A percentile compares a stretch with the other conserved stretches of the same genome.
Evolutionary conservation across 73 alveolate genomes (phyloP).

Genomic region (Stentor roeselii): DNA sequence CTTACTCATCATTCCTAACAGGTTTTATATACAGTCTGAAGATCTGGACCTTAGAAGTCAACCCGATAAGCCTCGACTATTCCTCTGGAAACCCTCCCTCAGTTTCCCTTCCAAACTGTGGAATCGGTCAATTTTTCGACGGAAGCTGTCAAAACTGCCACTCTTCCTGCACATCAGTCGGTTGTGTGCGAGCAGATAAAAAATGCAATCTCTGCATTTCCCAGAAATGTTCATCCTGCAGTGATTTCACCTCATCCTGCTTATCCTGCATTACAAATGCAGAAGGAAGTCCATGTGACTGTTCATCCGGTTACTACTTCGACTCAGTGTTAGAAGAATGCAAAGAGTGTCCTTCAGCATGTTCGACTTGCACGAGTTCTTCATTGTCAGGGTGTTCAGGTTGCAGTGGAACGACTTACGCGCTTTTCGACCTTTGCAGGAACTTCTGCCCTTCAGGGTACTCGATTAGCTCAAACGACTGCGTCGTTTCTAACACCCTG

Average conservation of each 20-base stretch:
- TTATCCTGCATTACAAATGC: background rate
- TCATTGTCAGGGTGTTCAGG: background rate
- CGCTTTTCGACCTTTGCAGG: background rate
- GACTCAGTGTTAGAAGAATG: background rate
- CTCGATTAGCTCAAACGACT: background rate
- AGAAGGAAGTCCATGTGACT: background rate
- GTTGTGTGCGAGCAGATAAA: constrained; percentile 4
- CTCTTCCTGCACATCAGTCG: background rate
- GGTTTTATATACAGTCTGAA: constrained; percentile 1
- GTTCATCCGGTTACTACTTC: background rate
- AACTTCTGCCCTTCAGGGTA: constrained; percentile 8
- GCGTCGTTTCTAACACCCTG: background rate
- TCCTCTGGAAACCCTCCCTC: background rate
- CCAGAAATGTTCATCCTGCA: background rate
- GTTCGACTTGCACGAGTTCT: background rate
- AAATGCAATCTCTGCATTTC: background rate
- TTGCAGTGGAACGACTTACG: background rate
- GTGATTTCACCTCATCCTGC: background rate
- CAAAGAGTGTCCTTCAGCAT: background rate
- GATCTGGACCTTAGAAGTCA: background rate
- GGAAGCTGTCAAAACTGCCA: background rate
- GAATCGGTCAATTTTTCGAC: background rate
- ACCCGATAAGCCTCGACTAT: background rate
- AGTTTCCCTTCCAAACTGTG: background rate
- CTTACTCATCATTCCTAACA: background rate